Evolutionary conservation across 1,139 yeast genomes (phyloP).

Genomic region (Magnusiomyces magnusii): DNA sequence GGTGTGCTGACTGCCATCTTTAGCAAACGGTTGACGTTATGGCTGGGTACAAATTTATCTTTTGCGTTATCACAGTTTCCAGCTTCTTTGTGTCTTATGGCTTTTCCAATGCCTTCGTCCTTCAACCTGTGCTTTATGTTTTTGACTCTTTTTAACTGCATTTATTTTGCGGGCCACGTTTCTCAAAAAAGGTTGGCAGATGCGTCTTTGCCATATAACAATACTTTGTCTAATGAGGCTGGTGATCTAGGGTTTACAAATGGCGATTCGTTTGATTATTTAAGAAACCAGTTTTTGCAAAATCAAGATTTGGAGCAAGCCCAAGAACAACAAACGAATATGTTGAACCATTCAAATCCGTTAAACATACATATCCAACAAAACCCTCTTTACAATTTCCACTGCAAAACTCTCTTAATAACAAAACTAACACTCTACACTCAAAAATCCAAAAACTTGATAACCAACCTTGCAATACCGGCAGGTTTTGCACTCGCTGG

Average conservation of each 20-base stretch:
- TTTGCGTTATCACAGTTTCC: slow-evolving; percentile 74
- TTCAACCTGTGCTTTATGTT: slow-evolving; percentile 30
- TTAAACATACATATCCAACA: not conserved
- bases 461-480: slow-evolving; percentile 77
- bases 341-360: not conserved
- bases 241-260: slow-evolving; percentile 38
- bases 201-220: slow-evolving; percentile 50
- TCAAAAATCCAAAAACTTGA: slow-evolving; percentile 73
- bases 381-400: not conserved
- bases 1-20: slow-evolving; percentile 61
- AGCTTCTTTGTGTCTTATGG: slow-evolving; percentile 56
- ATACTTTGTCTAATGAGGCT: slow-evolving; percentile 62
- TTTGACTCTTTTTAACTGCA: slow-evolving; percentile 44
- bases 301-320: no score
- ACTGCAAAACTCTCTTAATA: not conserved
- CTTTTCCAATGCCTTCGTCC: slow-evolving; percentile 39
- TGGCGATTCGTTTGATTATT: not conserved
- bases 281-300: not conserved
- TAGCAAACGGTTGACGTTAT: slow-evolving; percentile 59
- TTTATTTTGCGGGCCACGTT: slow-evolving; percentile 27
- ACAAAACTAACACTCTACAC: slow-evolving; percentile 39
- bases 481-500: slow-evolving; percentile 81
- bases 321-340: not conserved
- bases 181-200: not conserved
- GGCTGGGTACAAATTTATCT: slow-evolving; percentile 71